These are phyloP conservation scores for Poteriospumella lacustris DNA, from an alignment of 108 stramenopile genomes.

Conservation along the genomic window DNA sequence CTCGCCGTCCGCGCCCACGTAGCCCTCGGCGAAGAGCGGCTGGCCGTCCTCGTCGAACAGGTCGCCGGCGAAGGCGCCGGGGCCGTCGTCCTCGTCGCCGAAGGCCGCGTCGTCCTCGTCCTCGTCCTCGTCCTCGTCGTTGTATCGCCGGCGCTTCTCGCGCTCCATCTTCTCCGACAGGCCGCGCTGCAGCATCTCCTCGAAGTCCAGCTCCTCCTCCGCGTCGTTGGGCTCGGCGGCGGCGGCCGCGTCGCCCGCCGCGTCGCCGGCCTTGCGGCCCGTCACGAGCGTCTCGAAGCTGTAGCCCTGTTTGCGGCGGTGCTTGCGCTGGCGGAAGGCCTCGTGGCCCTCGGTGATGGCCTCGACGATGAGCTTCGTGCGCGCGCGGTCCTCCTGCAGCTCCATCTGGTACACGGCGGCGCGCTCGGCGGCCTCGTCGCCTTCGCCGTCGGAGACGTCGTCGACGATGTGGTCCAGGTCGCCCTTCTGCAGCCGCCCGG, in stretches of 20 bases:
- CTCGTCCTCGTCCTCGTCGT: background rate
- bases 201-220: background rate
- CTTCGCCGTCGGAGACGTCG: constrained; percentile 12
- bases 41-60: background rate
- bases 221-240: background rate
- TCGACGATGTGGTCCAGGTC: constrained; percentile 29
- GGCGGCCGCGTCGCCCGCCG: background rate
- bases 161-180: background rate
- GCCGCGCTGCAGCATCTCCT: background rate
- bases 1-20: background rate
- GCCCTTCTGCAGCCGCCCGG: background rate
- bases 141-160: background rate
- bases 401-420: background rate
- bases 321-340: background rate
- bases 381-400: background rate
- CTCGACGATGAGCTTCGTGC: background rate
- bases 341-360: constrained; percentile 12
- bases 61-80: background rate
- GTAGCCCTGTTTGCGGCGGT: background rate
- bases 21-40: background rate
- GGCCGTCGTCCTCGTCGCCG: background rate
- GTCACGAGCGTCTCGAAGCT: background rate
- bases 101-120: background rate
- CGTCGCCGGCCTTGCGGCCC: background rate
- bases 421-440: background rate